Evolutionary conservation across 2,329 filamentous ascomycete species (phyloP).

Genomic region (Emmonsiellopsis sp.): DNA sequence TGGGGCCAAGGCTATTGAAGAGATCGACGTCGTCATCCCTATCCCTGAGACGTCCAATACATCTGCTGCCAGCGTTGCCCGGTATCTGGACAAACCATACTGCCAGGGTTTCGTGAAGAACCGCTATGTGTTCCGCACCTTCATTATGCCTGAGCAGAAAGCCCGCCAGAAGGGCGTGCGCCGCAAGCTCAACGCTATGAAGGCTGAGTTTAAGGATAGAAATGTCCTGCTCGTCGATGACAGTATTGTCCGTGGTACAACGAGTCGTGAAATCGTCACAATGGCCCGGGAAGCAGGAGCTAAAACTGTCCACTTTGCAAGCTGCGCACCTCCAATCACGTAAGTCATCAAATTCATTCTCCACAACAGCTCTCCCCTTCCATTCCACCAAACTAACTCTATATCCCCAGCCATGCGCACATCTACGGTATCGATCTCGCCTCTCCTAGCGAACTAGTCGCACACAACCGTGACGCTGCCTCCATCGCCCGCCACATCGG

Average conservation of each 20-base stretch:
- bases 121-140: constrained; percentile 78
- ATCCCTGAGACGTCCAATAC: constrained; percentile 78
- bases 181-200: constrained; percentile 80
- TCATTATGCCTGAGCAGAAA: constrained; percentile 77
- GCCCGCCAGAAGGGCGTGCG: constrained; percentile 76
- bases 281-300: constrained; percentile 84
- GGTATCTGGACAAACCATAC: constrained; percentile 64
- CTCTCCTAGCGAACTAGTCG: constrained; percentile 60
- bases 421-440: constrained; percentile 77
- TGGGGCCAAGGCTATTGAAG: constrained; percentile 57
- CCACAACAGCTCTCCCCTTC: neutral
- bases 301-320: constrained; percentile 71
- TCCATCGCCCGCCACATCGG: constrained; percentile 60
- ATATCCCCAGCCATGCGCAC: constrained; percentile 53
- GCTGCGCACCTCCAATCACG: constrained; percentile 72
- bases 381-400: constrained; percentile 6
- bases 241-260: constrained; percentile 80
- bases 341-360: constrained; percentile 16
- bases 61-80: constrained; percentile 66
- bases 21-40: constrained; percentile 74
- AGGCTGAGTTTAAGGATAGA: constrained; percentile 70
- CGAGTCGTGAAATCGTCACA: constrained; percentile 64
- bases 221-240: constrained; percentile 82
- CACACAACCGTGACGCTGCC: constrained; percentile 53
- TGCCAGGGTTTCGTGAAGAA: constrained; percentile 83